phyloP scores from a whole-genome alignment of 2,329 filamentous ascomycete genomes.

The Aspergillus sp. region DNA sequence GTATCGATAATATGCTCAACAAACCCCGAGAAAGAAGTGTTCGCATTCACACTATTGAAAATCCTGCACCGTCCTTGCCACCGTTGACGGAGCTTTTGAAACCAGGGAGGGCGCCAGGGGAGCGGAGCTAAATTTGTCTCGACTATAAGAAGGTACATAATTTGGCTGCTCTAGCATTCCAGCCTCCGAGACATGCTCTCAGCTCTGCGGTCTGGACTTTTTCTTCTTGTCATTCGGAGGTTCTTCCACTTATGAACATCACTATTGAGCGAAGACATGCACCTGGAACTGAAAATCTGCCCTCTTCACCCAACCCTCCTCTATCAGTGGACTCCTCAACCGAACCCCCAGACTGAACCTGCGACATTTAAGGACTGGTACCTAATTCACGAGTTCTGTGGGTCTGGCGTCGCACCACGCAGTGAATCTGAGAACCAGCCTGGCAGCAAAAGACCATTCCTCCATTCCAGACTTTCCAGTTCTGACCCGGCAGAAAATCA shows the following conservation, averaged over 20 bases:
- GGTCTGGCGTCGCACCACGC: background rate
- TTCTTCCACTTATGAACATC: too few species aligned
- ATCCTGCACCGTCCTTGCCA: conserved; percentile 1
- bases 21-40: background rate
- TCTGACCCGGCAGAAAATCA: background rate
- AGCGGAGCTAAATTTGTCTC: conserved; percentile 5
- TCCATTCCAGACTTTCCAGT: background rate
- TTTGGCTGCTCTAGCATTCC: conserved; percentile 1
- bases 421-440: background rate
- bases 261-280: background rate
- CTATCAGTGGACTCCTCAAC: too few species aligned
- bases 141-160: conserved; percentile 8
- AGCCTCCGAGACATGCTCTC: background rate
- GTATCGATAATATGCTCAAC: background rate
- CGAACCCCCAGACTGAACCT: too few species aligned
- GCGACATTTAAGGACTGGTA: background rate
- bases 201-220: background rate
- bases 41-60: background rate
- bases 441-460: background rate
- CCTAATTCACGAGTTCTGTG: background rate
- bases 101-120: background rate
- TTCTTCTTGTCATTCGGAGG: background rate
- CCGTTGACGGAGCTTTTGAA: background rate
- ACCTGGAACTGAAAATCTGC: background rate
- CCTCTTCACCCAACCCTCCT: background rate